A percentile compares a stretch with the other conserved stretches of the same genome.
Conservation (phyloP, 1,284 basidiomycete species). For the Ceratobasidium papillatum region DNA sequence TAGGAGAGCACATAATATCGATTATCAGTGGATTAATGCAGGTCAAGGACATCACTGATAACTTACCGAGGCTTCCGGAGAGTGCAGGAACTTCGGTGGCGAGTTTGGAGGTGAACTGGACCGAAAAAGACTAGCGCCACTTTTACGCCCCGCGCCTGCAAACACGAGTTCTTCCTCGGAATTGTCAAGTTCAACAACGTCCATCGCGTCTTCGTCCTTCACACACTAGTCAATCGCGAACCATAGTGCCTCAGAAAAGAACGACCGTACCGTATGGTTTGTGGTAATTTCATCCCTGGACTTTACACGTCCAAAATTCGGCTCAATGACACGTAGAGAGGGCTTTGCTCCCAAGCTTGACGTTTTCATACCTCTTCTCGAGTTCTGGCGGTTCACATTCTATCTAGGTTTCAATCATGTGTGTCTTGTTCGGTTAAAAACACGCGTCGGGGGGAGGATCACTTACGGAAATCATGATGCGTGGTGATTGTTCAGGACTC, state of each 20-base stretch:
- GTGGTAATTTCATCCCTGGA: not conserved
- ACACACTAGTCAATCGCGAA: not conserved
- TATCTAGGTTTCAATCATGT: not conserved
- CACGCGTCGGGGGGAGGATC: not conserved
- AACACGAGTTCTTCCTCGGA: not conserved
- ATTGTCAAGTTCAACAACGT: not conserved
- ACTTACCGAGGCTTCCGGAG: not conserved
- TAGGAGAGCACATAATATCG: not conserved
- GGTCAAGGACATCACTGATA: not conserved
- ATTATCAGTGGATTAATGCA: not conserved
- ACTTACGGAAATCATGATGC: constrained; percentile 3
- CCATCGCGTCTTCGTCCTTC: not conserved
- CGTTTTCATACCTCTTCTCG: not conserved
- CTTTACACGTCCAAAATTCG: not conserved
- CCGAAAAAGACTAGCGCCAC: not conserved
- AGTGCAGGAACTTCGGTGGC: not conserved
- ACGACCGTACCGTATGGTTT: not conserved
- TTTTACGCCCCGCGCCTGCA: not conserved
- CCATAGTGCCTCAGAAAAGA: not conserved
- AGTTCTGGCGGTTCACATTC: not conserved
- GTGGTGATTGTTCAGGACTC: constrained; percentile 5
- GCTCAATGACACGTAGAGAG: not conserved
- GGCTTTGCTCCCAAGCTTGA: not conserved
- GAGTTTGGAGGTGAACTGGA: not conserved
- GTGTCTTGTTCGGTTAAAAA: not conserved